Evolutionary conservation across 208 protist genomes (phyloP).

Genomic region (Crithidia mellificae): DNA sequence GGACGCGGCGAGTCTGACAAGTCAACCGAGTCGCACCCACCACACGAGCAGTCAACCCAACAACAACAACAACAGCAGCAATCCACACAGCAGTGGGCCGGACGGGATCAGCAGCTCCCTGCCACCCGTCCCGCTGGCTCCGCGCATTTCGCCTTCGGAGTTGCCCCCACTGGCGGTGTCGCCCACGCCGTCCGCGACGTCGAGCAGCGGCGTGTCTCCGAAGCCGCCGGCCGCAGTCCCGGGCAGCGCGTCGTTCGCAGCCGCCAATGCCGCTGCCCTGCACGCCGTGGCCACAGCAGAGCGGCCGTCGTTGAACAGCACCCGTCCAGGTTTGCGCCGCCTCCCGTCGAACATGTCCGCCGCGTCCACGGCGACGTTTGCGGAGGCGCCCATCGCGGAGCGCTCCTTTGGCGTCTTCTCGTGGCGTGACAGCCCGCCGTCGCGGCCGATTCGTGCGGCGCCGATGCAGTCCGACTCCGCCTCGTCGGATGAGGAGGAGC

Average conservation of each 20-base stretch:
- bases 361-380: conserved; percentile 8
- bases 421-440: conserved; percentile 20
- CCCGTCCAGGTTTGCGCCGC: neutral
- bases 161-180: neutral
- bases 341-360: conserved; percentile 19
- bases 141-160: neutral
- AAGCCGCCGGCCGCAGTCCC: neutral
- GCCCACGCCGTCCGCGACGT: neutral
- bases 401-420: conserved; percentile 14
- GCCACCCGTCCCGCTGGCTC: neutral
- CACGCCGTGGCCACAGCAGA: neutral
- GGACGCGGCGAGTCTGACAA: neutral
- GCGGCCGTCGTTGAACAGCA: neutral
- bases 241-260: neutral
- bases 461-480: conserved; percentile 17
- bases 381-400: conserved; percentile 7
- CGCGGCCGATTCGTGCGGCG: conserved; percentile 7
- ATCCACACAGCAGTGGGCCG: neutral
- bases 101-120: neutral
- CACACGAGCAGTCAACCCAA: too few species aligned
- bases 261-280: neutral
- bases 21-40: neutral
- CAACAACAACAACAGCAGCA: too few species aligned
- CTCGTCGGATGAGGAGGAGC: conserved; percentile 3
- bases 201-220: neutral